Conservation (phyloP, 805 yeast genomes). For the Yarrowia sp. region DNA sequence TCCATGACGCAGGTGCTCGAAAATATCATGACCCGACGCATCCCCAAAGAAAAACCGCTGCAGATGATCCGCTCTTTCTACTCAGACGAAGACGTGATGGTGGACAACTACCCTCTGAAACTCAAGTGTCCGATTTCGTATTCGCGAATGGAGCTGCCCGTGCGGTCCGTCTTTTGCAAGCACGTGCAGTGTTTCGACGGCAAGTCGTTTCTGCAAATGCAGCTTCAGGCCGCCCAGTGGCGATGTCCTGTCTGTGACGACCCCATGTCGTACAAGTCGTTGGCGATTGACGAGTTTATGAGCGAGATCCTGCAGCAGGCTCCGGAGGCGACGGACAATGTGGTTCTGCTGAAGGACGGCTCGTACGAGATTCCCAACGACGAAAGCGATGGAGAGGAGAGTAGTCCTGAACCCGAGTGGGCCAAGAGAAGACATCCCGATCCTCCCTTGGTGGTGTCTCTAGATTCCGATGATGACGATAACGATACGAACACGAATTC, state of each 20-base stretch:
- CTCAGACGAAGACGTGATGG: conserved; percentile 74
- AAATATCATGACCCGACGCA: conserved; percentile 56
- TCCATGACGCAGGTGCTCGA: conserved; percentile 55
- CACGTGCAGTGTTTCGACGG: conserved; percentile 94
- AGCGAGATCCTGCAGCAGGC: conserved; percentile 64
- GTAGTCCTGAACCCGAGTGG: conserved; percentile 24
- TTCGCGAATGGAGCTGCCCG: conserved; percentile 72
- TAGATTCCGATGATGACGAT: conserved; percentile 60
- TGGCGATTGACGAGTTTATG: conserved; percentile 79
- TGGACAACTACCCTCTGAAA: conserved; percentile 69
- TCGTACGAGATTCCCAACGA: conserved; percentile 60
- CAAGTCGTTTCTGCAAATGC: conserved; percentile 71
- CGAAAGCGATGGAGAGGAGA: conserved; percentile 44
- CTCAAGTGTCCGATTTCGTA: conserved; percentile 82
- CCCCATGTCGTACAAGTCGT: conserved; percentile 58
- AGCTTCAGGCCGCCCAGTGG: conserved; percentile 84
- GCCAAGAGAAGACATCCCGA: conserved; percentile 17
- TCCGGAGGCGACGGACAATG: conserved; percentile 63
- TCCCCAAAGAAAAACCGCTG: conserved; percentile 60
- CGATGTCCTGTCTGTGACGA: conserved; percentile 81
- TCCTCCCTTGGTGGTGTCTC: conserved; percentile 55
- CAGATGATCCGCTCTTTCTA: conserved; percentile 52
- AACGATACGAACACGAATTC: not conserved
- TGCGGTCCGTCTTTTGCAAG: conserved; percentile 70
- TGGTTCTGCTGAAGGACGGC: conserved; percentile 75